Base-by-base conservation (phyloP, 2,329 filamentous ascomycete species). In the Aspergillus hiratsukae region DNA sequence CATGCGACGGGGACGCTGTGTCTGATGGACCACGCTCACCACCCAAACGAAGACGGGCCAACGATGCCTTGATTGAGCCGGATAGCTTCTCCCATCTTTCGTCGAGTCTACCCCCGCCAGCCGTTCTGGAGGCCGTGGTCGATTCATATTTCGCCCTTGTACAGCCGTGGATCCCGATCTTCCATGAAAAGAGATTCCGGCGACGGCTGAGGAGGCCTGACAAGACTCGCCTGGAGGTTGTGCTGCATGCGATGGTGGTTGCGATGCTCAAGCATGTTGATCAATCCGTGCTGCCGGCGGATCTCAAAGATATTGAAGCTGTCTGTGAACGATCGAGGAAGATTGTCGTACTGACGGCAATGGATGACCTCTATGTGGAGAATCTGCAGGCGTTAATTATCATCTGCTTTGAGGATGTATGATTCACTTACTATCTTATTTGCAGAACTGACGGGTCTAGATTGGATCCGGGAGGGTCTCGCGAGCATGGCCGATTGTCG, bases 401-500 rank as follows among this genome's bases (percentile, higher is more conserved):
- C 4, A 64, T 76, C 52, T 69, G 70, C 11, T 77, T 77, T 57
- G 68, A 71, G 46, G 69, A 72, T 52, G 74, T 73, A 56, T 51
- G 69, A 49, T 40, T 10, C 5, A 31, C 14, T 31, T 7, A 17
- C 23, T 35, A 2, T 21, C 6, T 27, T 40, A 9, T 45, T 17
- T 17, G 17, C 14, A 4, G 11, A 8, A 49, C 41, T 17, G 11
- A 19, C 4, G 0, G 14, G 2, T 1, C 10, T 28, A 70, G 66
- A 72, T 74, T 48, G 71, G 71, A 7, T 68, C 61, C 48, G 72
- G 72, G 3, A 57, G 65, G n/a, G 64, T 65, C 0, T 63, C 66
- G n/a, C 67, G 66, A 25, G 71, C 72, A 6, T 75, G 72, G 72
- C 66, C 72, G 2, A 69, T 75, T 25, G 63, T 75, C 14, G 72